Conservation (phyloP, 495 filamentous ascomycete species). For the Viridothelium virens region DNA sequence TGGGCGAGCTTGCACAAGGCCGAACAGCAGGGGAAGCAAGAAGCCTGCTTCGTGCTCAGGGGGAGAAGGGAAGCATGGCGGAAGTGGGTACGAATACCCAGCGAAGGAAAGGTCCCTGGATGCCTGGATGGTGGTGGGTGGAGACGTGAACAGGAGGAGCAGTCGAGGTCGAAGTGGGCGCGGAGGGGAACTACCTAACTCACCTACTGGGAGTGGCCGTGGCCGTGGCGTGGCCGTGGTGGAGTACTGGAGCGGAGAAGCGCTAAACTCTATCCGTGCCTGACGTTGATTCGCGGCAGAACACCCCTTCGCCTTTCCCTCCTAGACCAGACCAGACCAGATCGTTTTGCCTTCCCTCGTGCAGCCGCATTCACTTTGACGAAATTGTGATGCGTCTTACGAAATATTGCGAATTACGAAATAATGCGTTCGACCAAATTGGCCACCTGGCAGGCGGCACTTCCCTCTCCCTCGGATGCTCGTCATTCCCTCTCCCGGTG, state of each 20-base stretch:
- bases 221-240: background rate
- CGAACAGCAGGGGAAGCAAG: background rate
- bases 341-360: background rate
- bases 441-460: no score
- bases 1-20: background rate
- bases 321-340: background rate
- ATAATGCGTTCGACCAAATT: background rate
- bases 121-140: no score
- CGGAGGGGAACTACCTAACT: background rate
- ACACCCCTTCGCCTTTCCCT: background rate
- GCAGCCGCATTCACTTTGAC: background rate
- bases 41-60: background rate
- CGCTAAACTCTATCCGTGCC: slow-evolving; percentile 1
- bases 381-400: slow-evolving; percentile 2
- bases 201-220: no score
- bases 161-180: background rate
- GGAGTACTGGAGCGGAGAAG: slow-evolving; percentile 7
- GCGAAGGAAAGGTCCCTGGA: background rate
- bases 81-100: background rate
- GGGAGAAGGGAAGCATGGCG: background rate
- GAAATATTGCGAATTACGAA: background rate
- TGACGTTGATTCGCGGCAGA: background rate
- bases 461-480: no score
- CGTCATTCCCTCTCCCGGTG: no score
- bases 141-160: background rate